phyloP scores from a whole-genome alignment of 1,139 yeast species.

The Geotrichum restrictum region DNA sequence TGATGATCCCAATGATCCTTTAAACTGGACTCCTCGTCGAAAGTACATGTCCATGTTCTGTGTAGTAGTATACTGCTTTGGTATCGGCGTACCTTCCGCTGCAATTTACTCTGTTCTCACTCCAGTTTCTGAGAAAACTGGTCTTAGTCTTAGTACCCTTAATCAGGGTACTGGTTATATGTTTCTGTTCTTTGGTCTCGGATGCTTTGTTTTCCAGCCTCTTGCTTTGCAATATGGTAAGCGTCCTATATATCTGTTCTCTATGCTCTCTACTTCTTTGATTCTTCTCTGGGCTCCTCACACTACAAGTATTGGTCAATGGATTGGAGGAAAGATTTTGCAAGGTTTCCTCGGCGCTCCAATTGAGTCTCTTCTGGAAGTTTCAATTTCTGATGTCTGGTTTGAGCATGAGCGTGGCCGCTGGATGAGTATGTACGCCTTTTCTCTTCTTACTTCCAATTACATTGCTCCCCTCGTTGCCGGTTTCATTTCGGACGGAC shows the following conservation, averaged over 20 bases:
- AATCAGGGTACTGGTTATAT: conserved; percentile 53
- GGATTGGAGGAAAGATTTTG: conserved; percentile 45
- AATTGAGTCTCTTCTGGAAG: conserved; percentile 54
- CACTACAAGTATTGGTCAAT: conserved; percentile 29
- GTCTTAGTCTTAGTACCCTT: conserved; percentile 43
- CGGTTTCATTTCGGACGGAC: conserved; percentile 57
- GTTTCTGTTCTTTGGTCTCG: conserved; percentile 48
- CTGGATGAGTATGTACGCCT: conserved; percentile 68
- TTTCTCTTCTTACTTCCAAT: conserved; percentile 75
- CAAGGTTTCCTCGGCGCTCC: conserved; percentile 53
- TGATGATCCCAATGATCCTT: conserved; percentile 49
- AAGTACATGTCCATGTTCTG: conserved; percentile 42
- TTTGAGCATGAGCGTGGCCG: conserved; percentile 76
- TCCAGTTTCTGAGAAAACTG: conserved; percentile 43
- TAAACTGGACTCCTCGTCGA: conserved; percentile 44
- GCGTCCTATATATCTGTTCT: conserved; percentile 48
- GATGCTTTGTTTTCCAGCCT: conserved; percentile 50
- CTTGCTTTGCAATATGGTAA: conserved; percentile 53
- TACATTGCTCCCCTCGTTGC: conserved; percentile 76
- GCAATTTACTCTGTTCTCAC: conserved; percentile 47
- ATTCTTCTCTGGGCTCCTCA: conserved; percentile 38
- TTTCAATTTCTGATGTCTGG: conserved; percentile 42
- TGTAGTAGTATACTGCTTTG: conserved; percentile 40
- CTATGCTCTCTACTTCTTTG: conserved; percentile 39
- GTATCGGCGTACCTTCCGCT: conserved; percentile 48